These are phyloP conservation scores for Fallopia convolvulus DNA, from an alignment of 148 eudicot genomes.

Conservation along the genomic window DNA sequence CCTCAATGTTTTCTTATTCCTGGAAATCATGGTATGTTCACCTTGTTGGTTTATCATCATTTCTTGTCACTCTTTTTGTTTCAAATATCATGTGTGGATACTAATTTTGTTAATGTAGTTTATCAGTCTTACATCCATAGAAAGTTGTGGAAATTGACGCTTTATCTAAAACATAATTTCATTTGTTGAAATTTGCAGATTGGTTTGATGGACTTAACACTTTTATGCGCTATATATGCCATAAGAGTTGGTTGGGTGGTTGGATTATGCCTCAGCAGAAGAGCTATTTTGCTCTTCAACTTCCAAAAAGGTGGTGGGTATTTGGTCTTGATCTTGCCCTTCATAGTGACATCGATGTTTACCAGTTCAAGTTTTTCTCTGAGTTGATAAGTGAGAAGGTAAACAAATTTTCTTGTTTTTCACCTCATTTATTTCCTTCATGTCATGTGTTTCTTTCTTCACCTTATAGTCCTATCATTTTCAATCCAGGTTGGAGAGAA, in stretches of 20 bases:
- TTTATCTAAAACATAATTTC: background rate
- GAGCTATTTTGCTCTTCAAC: constrained; percentile 91
- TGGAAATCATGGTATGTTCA: constrained; percentile 85
- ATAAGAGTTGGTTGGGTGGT: constrained; percentile 98
- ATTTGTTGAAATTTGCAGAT: constrained; percentile 25
- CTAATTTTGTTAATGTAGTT: background rate
- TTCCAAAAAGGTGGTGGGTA: constrained; percentile 96
- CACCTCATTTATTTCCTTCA: background rate
- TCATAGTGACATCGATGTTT: constrained; percentile 90
- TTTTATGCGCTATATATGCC: constrained; percentile 94
- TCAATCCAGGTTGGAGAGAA: constrained; percentile 53
- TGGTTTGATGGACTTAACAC: constrained; percentile 99
- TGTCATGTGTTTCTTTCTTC: background rate
- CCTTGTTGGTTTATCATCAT: background rate
- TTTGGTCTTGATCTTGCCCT: constrained; percentile 98
- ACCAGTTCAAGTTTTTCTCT: constrained; percentile 95
- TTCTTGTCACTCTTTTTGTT: background rate
- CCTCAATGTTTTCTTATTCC: constrained; percentile 98
- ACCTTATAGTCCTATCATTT: background rate
- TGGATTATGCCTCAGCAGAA: constrained; percentile 99
- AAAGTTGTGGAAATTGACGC: background rate
- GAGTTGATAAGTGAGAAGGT: constrained; percentile 81
- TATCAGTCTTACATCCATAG: background rate
- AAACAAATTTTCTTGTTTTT: constrained; percentile 2
- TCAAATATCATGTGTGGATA: background rate